Evolutionary conservation across 306 rosid genomes (phyloP), one percentile per base, ranked within the genome.

Genomic region (Delonix regia): DNA sequence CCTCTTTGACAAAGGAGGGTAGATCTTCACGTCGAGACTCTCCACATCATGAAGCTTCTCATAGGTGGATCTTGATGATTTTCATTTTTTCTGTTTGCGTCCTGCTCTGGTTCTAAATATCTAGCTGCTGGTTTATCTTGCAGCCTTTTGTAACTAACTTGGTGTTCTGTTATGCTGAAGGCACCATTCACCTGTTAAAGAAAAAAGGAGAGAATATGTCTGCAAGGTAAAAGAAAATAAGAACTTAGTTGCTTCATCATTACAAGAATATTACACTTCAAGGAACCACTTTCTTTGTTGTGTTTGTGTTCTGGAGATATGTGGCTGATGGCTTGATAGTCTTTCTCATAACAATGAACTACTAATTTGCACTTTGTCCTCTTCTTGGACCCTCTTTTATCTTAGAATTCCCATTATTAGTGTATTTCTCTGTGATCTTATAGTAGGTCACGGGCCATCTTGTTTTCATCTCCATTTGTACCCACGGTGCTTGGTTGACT

Each of bases 121-220:
- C 78, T 88, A 83, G 92, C 93, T 87, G 90, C 97, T 85, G 90
- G 88, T 89, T 79, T 83, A 77, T 92, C 88, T 78, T 91, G 89
- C 87, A 81, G 91, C 92, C 61, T 83, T 63, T 83, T 93, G 66
- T 88, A 81, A 88, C 98, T 94, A 92, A 95, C 98, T 84, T 75
- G 83, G 84, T 95, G 92, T 90, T 93, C 94, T 95, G 90, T 91
- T 89, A 88, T 93, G 88, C 96, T 95, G 99, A 95, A 95, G 99
- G 99, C 97, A 86, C 85, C 99, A 85, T 82, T 91, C 99, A 90
- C 98, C 98, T 73, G 92, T 91, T 91, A 93, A 89, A 91, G 99
- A 95, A 84, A 95, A 93, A 89, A 84, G 98, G 88, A 95, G 99
- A 89, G 99, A 93, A 71, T 95, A 93, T 95, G 89, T 89, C 93